A percentile compares a stretch with the other conserved stretches of the same genome.
Conservation (phyloP, 768 basidiomycete species). For the Tricholoma matsutake region DNA sequence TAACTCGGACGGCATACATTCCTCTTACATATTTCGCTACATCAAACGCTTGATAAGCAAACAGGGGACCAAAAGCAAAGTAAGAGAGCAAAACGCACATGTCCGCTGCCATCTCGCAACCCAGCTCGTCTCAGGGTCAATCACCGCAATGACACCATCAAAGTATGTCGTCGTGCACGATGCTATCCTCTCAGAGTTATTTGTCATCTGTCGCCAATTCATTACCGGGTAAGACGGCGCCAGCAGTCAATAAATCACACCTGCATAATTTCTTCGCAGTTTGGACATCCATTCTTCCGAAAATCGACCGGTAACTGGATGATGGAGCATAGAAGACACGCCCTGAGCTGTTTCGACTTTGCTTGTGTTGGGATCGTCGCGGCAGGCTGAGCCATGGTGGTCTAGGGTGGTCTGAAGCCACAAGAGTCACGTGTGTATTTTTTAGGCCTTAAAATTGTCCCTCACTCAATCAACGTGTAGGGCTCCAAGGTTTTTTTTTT, state of each 20-base stretch:
- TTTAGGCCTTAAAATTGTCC: too few species aligned
- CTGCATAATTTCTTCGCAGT: slow-evolving; percentile 94
- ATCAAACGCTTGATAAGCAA: slow-evolving; percentile 7
- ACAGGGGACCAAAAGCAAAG: neutral
- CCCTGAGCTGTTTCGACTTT: slow-evolving; percentile 74
- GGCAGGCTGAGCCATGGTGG: slow-evolving; percentile 9
- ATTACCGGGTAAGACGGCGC: neutral
- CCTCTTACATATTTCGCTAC: slow-evolving; percentile 88
- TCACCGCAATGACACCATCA: slow-evolving; percentile 87
- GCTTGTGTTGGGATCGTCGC: slow-evolving; percentile 53
- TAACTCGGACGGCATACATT: slow-evolving; percentile 90
- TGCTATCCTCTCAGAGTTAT: slow-evolving; percentile 75
- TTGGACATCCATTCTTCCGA: slow-evolving; percentile 84
- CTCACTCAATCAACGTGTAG: too few species aligned
- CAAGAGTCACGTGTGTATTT: slow-evolving; percentile 2
- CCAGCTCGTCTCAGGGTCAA: slow-evolving; percentile 88
- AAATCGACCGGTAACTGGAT: slow-evolving; percentile 85
- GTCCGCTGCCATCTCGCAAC: slow-evolving; percentile 96
- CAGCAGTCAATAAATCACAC: slow-evolving; percentile 34
- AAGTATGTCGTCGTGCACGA: slow-evolving; percentile 90
- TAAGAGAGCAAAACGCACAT: slow-evolving; percentile 47
- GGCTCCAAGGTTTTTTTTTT: neutral
- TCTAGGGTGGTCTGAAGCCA: too few species aligned
- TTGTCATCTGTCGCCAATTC: slow-evolving; percentile 66
- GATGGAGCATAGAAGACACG: slow-evolving; percentile 92